phyloP scores from a whole-genome alignment of 2,329 filamentous ascomycete genomes.

The Hymenoscyphus infarciens region DNA sequence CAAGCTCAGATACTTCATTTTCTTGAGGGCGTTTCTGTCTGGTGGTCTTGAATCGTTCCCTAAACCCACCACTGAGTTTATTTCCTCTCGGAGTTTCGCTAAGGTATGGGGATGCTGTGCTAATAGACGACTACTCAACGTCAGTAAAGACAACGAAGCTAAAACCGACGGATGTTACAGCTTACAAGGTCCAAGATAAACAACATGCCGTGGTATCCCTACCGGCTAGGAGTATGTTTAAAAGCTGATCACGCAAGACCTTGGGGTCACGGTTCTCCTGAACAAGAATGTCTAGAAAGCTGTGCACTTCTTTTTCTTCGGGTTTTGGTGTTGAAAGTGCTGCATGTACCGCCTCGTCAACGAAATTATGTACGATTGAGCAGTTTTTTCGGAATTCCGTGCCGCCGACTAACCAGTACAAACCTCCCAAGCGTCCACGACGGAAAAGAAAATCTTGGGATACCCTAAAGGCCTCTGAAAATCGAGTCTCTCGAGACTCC shows the following conservation, averaged over 20 bases:
- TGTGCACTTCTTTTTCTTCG: conserved; percentile 14
- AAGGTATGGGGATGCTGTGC: conserved; percentile 42
- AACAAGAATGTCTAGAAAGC: conserved; percentile 14
- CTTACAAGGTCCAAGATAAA: conserved; percentile 32
- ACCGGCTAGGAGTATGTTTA: conserved; percentile 52
- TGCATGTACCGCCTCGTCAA: conserved; percentile 37
- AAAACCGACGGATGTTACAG: background rate
- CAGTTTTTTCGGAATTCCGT: conserved; percentile 19
- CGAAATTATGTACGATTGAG: conserved; percentile 22
- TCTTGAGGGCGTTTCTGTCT: conserved; percentile 8
- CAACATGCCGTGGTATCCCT: conserved; percentile 52
- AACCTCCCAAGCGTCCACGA: conserved; percentile 16
- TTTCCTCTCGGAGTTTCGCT: conserved; percentile 42
- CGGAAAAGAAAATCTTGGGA: conserved; percentile 35
- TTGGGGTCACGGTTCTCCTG: conserved; percentile 33
- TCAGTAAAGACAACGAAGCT: background rate
- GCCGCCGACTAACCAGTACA: conserved; percentile 8
- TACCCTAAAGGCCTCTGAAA: conserved; percentile 38
- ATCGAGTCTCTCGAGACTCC: conserved; percentile 19
- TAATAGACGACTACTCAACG: conserved; percentile 36
- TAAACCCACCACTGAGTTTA: conserved; percentile 47
- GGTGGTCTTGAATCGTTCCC: conserved; percentile 35
- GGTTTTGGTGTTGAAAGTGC: conserved; percentile 17
- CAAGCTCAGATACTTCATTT: conserved; percentile 16
- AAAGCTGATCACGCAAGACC: conserved; percentile 37